Conservation (phyloP, 495 filamentous ascomycete species). For the Ascodesmis nigricans region DNA sequence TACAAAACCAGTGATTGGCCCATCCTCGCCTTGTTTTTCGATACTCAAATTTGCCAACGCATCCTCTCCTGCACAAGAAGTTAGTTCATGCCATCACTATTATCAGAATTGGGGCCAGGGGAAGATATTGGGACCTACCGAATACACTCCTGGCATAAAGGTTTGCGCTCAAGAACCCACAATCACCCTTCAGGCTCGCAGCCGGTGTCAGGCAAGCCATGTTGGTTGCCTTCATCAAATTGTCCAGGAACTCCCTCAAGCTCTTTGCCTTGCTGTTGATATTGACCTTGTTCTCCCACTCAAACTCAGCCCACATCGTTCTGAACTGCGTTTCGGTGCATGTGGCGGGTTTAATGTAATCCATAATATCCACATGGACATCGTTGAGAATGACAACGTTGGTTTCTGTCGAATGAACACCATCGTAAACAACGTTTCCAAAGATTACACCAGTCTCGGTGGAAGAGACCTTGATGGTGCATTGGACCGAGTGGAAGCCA, state of each 20-base stretch:
- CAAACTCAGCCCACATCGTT: slow-evolving; percentile 99
- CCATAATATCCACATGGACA: slow-evolving; percentile 98
- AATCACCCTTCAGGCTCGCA: slow-evolving; percentile 89
- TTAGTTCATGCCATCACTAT: slow-evolving; percentile 3
- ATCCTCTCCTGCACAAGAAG: slow-evolving; percentile 61
- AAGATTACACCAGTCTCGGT: slow-evolving; percentile 99
- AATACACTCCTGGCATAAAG: slow-evolving; percentile 95
- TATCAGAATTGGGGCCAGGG: not conserved
- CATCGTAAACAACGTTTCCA: slow-evolving; percentile 96
- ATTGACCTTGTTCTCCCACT: slow-evolving; percentile 99
- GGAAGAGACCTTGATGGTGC: slow-evolving; percentile 96
- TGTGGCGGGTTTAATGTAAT: slow-evolving; percentile 93
- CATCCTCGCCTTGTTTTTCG: slow-evolving; percentile 89
- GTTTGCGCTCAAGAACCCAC: slow-evolving; percentile 93
- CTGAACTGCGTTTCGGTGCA: slow-evolving; percentile 98
- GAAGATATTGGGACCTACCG: slow-evolving; percentile 41
- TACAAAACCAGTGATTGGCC: slow-evolving; percentile 94
- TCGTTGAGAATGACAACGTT: slow-evolving; percentile 98
- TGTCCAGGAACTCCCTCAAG: slow-evolving; percentile 76
- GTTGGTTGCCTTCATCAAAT: slow-evolving; percentile 92
- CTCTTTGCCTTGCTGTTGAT: slow-evolving; percentile 93
- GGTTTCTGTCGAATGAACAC: slow-evolving; percentile 79
- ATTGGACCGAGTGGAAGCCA: slow-evolving; percentile 93
- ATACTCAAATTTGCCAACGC: slow-evolving; percentile 94
- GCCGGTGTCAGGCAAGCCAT: slow-evolving; percentile 97